phyloP scores from a whole-genome alignment of 306 rosid genomes.

The Cucumis melo region DNA sequence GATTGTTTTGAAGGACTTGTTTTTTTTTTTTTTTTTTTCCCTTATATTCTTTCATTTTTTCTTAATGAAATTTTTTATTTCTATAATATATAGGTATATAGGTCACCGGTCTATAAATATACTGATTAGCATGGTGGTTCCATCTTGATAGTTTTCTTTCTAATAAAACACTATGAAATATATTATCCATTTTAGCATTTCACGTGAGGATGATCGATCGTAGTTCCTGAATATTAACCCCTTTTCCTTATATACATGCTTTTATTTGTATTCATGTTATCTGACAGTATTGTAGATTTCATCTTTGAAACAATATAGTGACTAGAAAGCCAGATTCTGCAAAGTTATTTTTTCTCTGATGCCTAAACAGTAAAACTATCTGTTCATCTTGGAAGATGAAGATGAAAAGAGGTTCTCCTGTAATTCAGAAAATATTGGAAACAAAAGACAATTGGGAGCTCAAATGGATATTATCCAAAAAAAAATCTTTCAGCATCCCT shows the following conservation, averaged over 20 bases:
- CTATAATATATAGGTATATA: not conserved
- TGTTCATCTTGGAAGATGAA: not conserved
- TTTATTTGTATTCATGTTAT: not conserved
- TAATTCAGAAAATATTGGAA: not conserved
- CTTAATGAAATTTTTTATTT: no score
- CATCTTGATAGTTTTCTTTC: not conserved
- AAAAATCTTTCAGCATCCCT: not conserved
- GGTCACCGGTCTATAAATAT: not conserved
- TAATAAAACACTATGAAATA: not conserved
- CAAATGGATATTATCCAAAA: not conserved
- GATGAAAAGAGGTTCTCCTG: not conserved
- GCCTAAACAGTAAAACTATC: not conserved
- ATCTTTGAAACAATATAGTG: not conserved
- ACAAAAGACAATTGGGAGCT: not conserved
- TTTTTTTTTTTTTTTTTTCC: no score
- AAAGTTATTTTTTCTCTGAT: not conserved
- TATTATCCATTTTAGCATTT: not conserved
- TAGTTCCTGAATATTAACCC: not conserved
- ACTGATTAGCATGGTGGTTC: no score
- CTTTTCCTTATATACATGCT: not conserved
- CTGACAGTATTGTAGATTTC: not conserved
- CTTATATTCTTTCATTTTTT: no score
- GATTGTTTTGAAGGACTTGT: no score
- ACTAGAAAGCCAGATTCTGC: not conserved
- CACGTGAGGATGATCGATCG: not conserved